Evolutionary conservation across 208 protist genomes (phyloP), one percentile per base, ranked within the genome.

Genomic region (Leptomonas seymouri): DNA sequence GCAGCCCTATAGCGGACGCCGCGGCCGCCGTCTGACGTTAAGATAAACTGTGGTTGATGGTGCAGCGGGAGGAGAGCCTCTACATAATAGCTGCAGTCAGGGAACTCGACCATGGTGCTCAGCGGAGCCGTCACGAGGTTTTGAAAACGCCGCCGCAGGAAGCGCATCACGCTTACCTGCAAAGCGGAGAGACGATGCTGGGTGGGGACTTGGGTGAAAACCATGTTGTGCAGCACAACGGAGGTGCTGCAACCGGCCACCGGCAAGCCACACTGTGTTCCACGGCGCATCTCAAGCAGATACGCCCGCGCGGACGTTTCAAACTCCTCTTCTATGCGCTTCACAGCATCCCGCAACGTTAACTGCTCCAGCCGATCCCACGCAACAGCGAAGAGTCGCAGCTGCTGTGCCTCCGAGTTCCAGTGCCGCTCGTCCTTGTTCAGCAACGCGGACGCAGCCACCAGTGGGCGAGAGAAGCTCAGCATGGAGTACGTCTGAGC

Each of bases 51-150:
- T n/a, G 76, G 79, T 30, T 74, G 70, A n/a, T 64, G 64, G 54
- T 83, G 73, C 64, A 89, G 60, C 15, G 84, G 84, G 16, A 84
- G 62, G 44, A 89, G 77, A 0, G 78, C 84, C 63, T 81, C 73
- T 3, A 76, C 84, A 49, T 80, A 80, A 55, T 82, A 85, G n/a
- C 69, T 50, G 50, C 55, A 63, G 39, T 74, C 69, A 0, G 20
- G 11, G 23, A 66, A 58, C 30, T 70, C 61, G 12, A 86, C 67
- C 16, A 85, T 66, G 27, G 74, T 62, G 41, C 69, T 60, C 9
- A 89, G 65, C 30, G 76, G 71, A 20, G 75, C 65, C 15, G 83
- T 81, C 11, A 84, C n/a, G 46, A 70, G 34, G 9, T 16, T 42
- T 18, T 72, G 59, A 23, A 66, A 71, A 16, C 55, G 62, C 20